Percentiles rank a stretch among this genome's conserved stretches.
Evolutionary conservation across 202 grass and related monocot genomes (phyloP).

Genomic region (Schoenoplectus tabernaemontani): DNA sequence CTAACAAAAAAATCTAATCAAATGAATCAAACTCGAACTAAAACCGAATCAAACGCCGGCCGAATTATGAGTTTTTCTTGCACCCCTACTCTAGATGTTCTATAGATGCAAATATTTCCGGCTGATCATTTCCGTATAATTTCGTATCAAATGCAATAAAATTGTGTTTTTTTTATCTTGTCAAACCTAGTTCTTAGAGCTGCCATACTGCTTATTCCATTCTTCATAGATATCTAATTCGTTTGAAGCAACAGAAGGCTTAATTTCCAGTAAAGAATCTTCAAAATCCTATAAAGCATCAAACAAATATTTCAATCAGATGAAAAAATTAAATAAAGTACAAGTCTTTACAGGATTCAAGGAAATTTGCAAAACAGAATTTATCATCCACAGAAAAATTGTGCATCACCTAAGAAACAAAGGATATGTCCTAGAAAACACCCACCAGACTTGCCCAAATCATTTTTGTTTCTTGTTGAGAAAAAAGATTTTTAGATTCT

Average conservation of each 20-base stretch:
- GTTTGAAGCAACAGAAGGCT: conserved; percentile 76
- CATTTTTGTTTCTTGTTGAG: not conserved
- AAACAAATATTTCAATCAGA: not conserved
- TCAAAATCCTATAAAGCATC: conserved; percentile 53
- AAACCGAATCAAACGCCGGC: too few species aligned
- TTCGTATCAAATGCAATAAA: not conserved
- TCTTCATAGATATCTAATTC: conserved; percentile 78
- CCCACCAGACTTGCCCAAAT: not conserved
- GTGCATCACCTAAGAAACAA: not conserved
- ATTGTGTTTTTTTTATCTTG: not conserved
- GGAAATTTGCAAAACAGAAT: not conserved
- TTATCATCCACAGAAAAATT: not conserved
- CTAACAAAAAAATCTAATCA: too few species aligned
- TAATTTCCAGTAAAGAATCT: conserved; percentile 75
- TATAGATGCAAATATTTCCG: not conserved
- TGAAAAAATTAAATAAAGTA: not conserved
- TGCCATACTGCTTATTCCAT: conserved; percentile 92
- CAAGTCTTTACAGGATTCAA: not conserved
- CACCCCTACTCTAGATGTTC: not conserved
- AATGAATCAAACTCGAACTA: too few species aligned
- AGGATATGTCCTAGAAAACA: not conserved
- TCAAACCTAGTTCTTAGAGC: conserved; percentile 48
- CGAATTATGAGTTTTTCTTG: too few species aligned
- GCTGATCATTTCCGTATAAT: not conserved
- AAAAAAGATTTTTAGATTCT: not conserved